Percentiles rank a stretch among this genome's conserved stretches.
Conservation (phyloP, 2,329 filamentous ascomycete genomes). For the Alternaria longipes region DNA sequence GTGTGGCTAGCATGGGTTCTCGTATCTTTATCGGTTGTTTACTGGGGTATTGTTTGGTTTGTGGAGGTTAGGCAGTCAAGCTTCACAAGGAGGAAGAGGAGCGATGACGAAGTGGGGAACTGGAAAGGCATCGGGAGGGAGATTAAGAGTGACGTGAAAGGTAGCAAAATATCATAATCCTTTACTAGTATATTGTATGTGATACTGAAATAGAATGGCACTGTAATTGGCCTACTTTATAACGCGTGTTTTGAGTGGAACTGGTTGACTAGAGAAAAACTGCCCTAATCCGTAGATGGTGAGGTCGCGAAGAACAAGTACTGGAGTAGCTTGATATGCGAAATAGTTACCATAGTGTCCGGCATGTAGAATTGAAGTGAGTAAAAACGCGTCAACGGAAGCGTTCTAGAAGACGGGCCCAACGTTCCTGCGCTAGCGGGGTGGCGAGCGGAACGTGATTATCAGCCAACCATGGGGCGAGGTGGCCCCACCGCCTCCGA, state of each 20-base stretch:
- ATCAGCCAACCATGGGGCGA: conserved; percentile 22
- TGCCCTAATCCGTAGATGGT: too few relatives aligned
- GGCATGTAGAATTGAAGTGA: too few relatives aligned
- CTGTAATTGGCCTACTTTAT: too few relatives aligned
- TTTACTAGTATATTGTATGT: background rate
- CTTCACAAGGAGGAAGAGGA: conserved; percentile 26
- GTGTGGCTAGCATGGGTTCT: conserved; percentile 32
- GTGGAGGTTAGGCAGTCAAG: conserved; percentile 33
- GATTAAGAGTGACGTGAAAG: conserved; percentile 28
- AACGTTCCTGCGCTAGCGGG: conserved; percentile 15
- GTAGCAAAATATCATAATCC: conserved; percentile 5
- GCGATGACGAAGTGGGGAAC: conserved; percentile 31
- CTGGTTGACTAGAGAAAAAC: too few relatives aligned
- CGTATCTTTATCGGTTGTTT: conserved; percentile 15
- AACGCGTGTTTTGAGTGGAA: too few relatives aligned
- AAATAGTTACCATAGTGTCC: too few relatives aligned
- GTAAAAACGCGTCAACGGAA: too few relatives aligned
- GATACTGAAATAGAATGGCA: background rate
- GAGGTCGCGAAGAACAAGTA: too few relatives aligned
- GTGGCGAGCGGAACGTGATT: conserved; percentile 6
- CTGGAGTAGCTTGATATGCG: too few relatives aligned
- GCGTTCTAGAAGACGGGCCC: background rate
- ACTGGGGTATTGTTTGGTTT: conserved; percentile 40
- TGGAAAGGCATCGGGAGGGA: conserved; percentile 32
- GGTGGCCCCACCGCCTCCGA: conserved; percentile 13